Percentiles rank a stretch among this genome's conserved stretches.
phyloP scores from a whole-genome alignment of 2,329 filamentous ascomycete genomes.

The Beauveria varroae region DNA sequence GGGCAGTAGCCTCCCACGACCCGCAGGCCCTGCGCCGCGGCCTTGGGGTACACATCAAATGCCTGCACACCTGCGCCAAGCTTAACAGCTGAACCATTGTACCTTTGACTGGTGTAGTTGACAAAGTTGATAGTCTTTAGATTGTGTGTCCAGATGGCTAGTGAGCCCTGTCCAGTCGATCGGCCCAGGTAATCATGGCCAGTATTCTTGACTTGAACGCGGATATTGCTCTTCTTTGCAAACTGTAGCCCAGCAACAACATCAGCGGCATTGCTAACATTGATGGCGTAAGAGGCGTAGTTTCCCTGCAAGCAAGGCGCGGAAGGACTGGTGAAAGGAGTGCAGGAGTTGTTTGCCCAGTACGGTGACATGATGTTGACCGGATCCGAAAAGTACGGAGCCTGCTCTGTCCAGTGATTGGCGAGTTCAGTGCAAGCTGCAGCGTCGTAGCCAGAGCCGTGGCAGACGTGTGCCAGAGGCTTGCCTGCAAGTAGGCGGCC shows the following conservation, averaged over 20 bases:
- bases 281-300: conserved; percentile 32
- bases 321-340: conserved; percentile 29
- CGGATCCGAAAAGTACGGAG: conserved; percentile 11
- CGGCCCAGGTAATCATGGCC: conserved; percentile 26
- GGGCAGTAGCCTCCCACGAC: conserved; percentile 48
- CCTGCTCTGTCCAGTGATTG: conserved; percentile 23
- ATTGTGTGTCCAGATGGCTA: conserved; percentile 32
- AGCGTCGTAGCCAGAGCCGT: conserved; percentile 38
- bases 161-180: conserved; percentile 31
- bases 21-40: conserved; percentile 35
- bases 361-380: conserved; percentile 28
- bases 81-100: conserved; percentile 44
- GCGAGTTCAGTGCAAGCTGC: conserved; percentile 32
- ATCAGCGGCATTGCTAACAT: conserved; percentile 23
- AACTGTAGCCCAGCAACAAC: conserved; percentile 28
- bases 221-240: conserved; percentile 28
- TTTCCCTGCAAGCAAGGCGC: conserved; percentile 36
- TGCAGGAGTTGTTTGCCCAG: conserved; percentile 30
- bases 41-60: conserved; percentile 36
- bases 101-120: conserved; percentile 23
- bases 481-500: conserved; percentile 44
- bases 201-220: conserved; percentile 28
- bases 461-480: conserved; percentile 46
- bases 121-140: conserved; percentile 34
- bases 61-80: conserved; percentile 47